Base-by-base conservation (phyloP, 108 stramenopile genomes). In the Parmales sp. region DNA sequence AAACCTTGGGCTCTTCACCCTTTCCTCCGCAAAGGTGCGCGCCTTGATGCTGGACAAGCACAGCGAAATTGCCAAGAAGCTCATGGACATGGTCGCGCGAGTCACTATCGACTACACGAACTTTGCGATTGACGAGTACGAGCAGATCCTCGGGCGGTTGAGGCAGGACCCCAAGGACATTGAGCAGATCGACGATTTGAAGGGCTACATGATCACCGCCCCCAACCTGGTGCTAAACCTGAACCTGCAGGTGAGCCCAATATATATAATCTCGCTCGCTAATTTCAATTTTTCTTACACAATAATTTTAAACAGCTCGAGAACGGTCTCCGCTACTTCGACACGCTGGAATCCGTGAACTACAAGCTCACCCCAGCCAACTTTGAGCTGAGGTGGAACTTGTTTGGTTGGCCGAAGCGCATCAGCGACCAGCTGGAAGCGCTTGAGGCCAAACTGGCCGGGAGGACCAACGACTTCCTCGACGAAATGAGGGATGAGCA, bases 401-500 rank as follows among this genome's bases (percentile, higher is more conserved):
- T 79, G 1, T 76, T 68, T 22, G 74, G 72, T 20, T 77, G 78
- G 64, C 85, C 85, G 13, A 71, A 77, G 68, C 64, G 49, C 18
- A 74, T 86, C 44, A 63, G 41, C 28, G 77, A 78, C 64, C 48
- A 74, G 63, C 46, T 78, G 23, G 70, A 41, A 19, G 73, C 71
- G 26, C 69, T 77, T 23, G 66, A 54, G 60, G 79, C 19, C 36
- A 31, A 49, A 8, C 51, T 66, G 1, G 69, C 66, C 38, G n/a
- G 39, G 7, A 48, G 18, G 37, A 67, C 66, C 5, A 28, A 63
- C 49, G 34, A 41, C 63, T 71, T 74, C 71, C 73, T 28, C 2
- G 73, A 44, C 31, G 75, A 85, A 45, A 83, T 84, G 82, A 50
- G 66, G 48, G 72, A 64, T 36, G 85, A 82, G 38, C 85, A 86